Base-by-base conservation (phyloP, 495 filamentous ascomycete species). In the Rhypophila decipiens region DNA sequence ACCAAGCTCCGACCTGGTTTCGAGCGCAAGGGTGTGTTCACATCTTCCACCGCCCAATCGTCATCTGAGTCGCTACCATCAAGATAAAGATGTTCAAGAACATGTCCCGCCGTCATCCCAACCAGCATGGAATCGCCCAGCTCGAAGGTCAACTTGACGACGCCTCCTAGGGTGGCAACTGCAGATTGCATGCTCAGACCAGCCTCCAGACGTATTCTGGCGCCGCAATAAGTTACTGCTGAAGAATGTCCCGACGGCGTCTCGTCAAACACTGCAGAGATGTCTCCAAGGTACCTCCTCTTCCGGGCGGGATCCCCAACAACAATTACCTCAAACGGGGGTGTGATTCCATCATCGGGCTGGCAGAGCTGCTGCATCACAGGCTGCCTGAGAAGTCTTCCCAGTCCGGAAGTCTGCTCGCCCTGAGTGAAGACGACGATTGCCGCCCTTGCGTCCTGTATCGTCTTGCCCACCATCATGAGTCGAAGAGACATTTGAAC, bases 41-140 rank as follows among this genome's bases (percentile, higher is more conserved):
- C n/a, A n/a, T n/a, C n/a, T n/a, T n/a, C n/a, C n/a, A n/a, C n/a
- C n/a, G n/a, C n/a, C n/a, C n/a, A n/a, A n/a, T n/a, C n/a, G n/a
- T n/a, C n/a, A 13, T 47, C 45, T 23, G 27, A 27, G 2, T 27
- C 39, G 9, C 23, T 12, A 17, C 42, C 39, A 22, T 22, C 4
- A 12, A 37, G 19, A 2, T 50, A 34, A 22, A 56, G 22, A 0
- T 41, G 45, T 20, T 49, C 49, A 2, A 51, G 34, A 8, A 45
- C 42, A 43, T 56, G 53, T n/a, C 49, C 53, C 3, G 49, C 49
- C 22, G 53, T 56, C 44, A 56, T 56, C 9, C 49, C 53, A 11
- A 49, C 44, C 4, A 56, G 21, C 36, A 18, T 23, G 18, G 52
- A 47, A 18, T 49, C 45, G 9, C 53, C 49, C 4, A 46, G 27